These are phyloP conservation scores for Thalia dealbata DNA, from an alignment of 176 grass and related monocot species.

Conservation along the genomic window DNA sequence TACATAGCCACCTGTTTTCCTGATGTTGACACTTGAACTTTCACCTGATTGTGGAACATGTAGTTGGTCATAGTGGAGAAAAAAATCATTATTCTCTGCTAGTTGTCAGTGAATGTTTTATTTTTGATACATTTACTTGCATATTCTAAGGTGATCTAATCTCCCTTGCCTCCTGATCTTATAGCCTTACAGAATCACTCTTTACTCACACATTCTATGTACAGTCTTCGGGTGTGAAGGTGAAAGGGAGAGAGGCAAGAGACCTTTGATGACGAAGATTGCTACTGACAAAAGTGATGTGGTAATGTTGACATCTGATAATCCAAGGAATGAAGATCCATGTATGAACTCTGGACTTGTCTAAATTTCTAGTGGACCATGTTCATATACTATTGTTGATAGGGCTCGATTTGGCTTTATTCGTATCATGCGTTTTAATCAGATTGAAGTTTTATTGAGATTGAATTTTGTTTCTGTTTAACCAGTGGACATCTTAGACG, in stretches of 20 bases:
- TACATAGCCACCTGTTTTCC: not conserved
- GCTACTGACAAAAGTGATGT: constrained; percentile 95
- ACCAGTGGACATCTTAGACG: constrained; percentile 94
- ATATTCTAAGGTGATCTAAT: not conserved
- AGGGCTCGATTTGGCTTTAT: not conserved
- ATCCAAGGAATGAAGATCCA: constrained; percentile 92
- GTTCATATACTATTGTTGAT: not conserved
- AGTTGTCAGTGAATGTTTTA: not conserved
- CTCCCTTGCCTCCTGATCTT: not conserved
- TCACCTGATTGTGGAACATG: not conserved
- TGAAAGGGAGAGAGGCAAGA: constrained; percentile 85
- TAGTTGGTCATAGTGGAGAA: not conserved
- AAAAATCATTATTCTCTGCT: not conserved
- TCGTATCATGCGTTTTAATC: not conserved
- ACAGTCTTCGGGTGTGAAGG: constrained; percentile 92
- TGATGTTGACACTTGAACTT: not conserved
- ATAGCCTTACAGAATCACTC: not conserved
- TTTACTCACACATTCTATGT: constrained; percentile 16
- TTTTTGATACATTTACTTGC: not conserved
- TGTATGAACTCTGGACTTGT: constrained; percentile 29
- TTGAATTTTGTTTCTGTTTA: constrained; percentile 9
- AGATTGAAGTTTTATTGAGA: constrained; percentile 1
- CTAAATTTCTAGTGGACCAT: not conserved
- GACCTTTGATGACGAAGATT: constrained; percentile 85
- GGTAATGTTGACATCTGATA: constrained; percentile 94